A percentile compares a stretch with the other conserved stretches of the same genome.
Evolutionary conservation across 805 yeast species (phyloP).

Genomic region (Maudiozyma bulderi): DNA sequence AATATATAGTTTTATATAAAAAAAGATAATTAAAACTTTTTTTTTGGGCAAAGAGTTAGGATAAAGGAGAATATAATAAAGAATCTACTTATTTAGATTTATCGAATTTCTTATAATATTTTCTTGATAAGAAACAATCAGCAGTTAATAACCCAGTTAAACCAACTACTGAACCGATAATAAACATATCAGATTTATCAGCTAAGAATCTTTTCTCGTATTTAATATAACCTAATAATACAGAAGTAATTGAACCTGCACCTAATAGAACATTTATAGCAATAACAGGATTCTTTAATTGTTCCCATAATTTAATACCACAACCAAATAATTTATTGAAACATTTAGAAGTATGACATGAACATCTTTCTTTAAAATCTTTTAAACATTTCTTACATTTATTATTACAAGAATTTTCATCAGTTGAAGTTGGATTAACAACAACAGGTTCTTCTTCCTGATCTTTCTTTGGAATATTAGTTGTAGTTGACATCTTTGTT

Average conservation of each 20-base stretch:
- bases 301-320: not conserved
- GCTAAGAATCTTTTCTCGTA: constrained; percentile 40
- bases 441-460: not conserved
- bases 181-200: constrained; percentile 36
- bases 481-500: not conserved
- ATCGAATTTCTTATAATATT: constrained; percentile 47
- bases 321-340: not conserved
- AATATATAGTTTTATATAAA: no score
- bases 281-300: constrained; percentile 53
- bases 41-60: not conserved
- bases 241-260: constrained; percentile 38
- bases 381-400: not conserved
- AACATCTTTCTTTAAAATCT: not conserved
- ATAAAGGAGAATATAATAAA: not conserved
- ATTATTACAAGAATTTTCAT: not conserved
- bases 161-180: constrained; percentile 43
- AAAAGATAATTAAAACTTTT: no score
- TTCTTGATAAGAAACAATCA: constrained; percentile 45
- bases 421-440: not conserved
- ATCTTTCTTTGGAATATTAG: not conserved
- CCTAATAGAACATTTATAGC: constrained; percentile 43
- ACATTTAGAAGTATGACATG: not conserved
- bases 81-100: constrained; percentile 22
- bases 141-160: constrained; percentile 44
- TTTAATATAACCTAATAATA: constrained; percentile 39